phyloP scores from a whole-genome alignment of 2,329 filamentous ascomycete species.

The Fusarium ambrosium region DNA sequence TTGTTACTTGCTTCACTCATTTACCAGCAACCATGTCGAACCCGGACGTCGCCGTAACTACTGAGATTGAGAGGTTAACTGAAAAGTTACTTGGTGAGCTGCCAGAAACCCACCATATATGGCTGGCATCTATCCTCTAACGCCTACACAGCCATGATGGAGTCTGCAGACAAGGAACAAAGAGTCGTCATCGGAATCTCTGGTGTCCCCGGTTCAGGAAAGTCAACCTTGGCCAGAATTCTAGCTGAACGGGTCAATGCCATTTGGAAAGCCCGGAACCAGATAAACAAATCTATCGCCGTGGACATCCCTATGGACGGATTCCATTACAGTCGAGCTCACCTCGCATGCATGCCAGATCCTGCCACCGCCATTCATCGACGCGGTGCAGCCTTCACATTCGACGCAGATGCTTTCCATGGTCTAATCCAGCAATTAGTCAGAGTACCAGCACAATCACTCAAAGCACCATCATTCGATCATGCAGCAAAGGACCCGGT shows the following conservation, averaged over 20 bases:
- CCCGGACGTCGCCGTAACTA: no score
- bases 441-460: background rate
- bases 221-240: background rate
- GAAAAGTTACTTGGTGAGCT: no score
- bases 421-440: background rate
- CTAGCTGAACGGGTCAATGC: no score
- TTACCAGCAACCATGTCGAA: no score
- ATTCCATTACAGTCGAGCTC: background rate
- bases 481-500: background rate
- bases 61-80: no score
- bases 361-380: background rate
- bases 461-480: background rate
- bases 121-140: no score
- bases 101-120: no score
- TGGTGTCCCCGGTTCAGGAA: background rate
- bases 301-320: background rate
- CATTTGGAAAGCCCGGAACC: background rate
- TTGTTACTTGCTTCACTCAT: no score
- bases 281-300: background rate
- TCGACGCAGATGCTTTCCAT: background rate
- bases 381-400: background rate
- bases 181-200: background rate
- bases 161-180: no score
- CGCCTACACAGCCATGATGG: no score
- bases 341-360: background rate